Conservation (phyloP, 139 green algal genomes). For the Tetradesmus lagerheimii region DNA sequence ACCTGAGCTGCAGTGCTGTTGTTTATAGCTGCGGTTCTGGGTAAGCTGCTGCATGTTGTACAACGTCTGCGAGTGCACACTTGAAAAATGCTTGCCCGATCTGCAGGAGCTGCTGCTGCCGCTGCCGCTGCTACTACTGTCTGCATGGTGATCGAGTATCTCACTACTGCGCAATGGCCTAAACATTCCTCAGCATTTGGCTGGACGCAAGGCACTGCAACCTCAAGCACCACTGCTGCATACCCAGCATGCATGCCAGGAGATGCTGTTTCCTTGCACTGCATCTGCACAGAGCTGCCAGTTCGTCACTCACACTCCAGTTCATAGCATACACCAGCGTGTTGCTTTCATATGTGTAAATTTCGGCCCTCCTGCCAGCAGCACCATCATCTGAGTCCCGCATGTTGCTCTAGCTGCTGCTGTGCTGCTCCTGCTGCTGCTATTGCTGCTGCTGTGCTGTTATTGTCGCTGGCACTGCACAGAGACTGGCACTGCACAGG, state of each 20-base stretch:
- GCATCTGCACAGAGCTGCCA: neutral
- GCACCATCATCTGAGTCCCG: conserved; percentile 20
- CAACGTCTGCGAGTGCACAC: neutral
- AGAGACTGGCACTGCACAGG: neutral
- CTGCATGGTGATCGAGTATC: neutral
- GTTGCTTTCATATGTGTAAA: conserved; percentile 93
- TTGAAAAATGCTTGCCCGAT: neutral
- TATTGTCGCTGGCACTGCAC: neutral
- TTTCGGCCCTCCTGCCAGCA: conserved; percentile 66
- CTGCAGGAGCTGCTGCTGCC: neutral
- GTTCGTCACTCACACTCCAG: conserved; percentile 90
- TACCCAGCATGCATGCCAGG: neutral
- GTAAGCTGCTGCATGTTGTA: neutral
- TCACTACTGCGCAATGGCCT: neutral
- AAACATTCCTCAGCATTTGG: neutral
- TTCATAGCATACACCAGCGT: conserved; percentile 92
- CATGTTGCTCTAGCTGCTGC: conserved; percentile 4
- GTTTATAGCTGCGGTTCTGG: neutral
- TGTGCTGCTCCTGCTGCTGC: neutral
- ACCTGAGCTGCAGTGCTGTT: too few relatives aligned
- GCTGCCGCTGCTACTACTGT: neutral
- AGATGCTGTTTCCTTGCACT: neutral
- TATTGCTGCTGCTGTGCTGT: neutral
- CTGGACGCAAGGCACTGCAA: neutral
- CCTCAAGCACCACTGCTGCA: neutral